Base-by-base conservation (phyloP, 1,284 basidiomycete species). In the Wolfiporia cocos region DNA sequence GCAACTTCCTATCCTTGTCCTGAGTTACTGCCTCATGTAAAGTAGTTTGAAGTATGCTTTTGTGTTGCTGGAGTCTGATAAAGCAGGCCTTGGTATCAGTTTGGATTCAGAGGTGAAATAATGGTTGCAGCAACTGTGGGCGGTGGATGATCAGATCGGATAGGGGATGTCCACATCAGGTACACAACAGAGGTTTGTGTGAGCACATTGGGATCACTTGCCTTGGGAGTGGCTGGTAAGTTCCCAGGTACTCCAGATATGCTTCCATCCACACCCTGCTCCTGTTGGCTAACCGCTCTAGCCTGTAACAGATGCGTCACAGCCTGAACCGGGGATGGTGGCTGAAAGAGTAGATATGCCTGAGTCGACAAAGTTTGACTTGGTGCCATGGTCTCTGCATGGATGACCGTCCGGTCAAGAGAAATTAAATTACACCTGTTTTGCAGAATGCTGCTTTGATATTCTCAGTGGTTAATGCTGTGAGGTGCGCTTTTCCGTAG, bases 361-460 rank as follows among this genome's bases (percentile, higher is more conserved):
- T 49, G 37, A 12, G 33, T 39, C 0, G 64, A 65, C 0, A 61
- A 62, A 38, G 57, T 55, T 12, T 53, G 30, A 36, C 66, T 68
- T 1, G 64, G 4, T 14, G 14, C 26, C 26, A 28, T 28, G 9
- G 14, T 28, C 14, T 28, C 26, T 28, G 26, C 26, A 9, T 7
- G 7, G 14, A 28, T 28, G 26, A 28, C 26, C 7, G 7, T 28
- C 7, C 26, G 26, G 14, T 28, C 26, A 14, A 28, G n/a, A n/a
- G n/a, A n/a, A n/a, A 28, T 28, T 7, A 14, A 7, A 28, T 14
- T 14, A 70, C 48, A 1, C 67, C 66, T 1, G 67, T 71, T 42
- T 61, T 63, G 9, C 48, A 23, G 44, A 70, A 72, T 5, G 66
- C 66, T 0, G 58, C 46, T 23, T 49, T 51, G 45, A 71, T 63